Evolutionary conservation across 805 yeast genomes (phyloP).

Genomic region (Grigorovia humatica): DNA sequence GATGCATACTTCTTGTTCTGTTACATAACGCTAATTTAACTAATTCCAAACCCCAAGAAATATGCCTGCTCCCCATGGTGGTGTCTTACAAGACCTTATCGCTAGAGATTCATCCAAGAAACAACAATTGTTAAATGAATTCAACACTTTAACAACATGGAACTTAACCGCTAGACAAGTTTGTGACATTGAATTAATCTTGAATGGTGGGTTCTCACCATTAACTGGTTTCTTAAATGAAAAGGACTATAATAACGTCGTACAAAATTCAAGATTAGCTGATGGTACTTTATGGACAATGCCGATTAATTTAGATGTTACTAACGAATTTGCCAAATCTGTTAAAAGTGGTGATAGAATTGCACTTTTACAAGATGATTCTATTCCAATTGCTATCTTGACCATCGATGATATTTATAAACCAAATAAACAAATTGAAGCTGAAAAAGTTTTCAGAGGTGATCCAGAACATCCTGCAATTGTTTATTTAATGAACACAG

Average conservation of each 20-base stretch:
- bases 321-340: slow-evolving; percentile 36
- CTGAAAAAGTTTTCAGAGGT: slow-evolving; percentile 82
- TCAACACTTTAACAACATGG: slow-evolving; percentile 33
- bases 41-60: neutral
- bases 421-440: slow-evolving; percentile 75
- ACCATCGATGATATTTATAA: slow-evolving; percentile 69
- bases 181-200: slow-evolving; percentile 84
- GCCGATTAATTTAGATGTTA: slow-evolving; percentile 82
- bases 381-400: slow-evolving; percentile 66
- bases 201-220: slow-evolving; percentile 92
- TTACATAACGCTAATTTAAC: neutral
- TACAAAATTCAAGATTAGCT: slow-evolving; percentile 56
- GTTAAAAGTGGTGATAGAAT: slow-evolving; percentile 50
- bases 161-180: slow-evolving; percentile 73
- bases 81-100: slow-evolving; percentile 72
- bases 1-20: neutral
- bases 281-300: slow-evolving; percentile 82
- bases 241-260: slow-evolving; percentile 56
- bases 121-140: slow-evolving; percentile 46
- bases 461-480: slow-evolving; percentile 96
- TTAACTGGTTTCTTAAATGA: slow-evolving; percentile 54
- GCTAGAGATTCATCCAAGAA: slow-evolving; percentile 66
- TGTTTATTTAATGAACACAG: slow-evolving; percentile 56
- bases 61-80: slow-evolving; percentile 85
- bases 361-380: slow-evolving; percentile 72